Base-by-base conservation (phyloP, 495 filamentous ascomycete species). In the Haplographium delicatum region DNA sequence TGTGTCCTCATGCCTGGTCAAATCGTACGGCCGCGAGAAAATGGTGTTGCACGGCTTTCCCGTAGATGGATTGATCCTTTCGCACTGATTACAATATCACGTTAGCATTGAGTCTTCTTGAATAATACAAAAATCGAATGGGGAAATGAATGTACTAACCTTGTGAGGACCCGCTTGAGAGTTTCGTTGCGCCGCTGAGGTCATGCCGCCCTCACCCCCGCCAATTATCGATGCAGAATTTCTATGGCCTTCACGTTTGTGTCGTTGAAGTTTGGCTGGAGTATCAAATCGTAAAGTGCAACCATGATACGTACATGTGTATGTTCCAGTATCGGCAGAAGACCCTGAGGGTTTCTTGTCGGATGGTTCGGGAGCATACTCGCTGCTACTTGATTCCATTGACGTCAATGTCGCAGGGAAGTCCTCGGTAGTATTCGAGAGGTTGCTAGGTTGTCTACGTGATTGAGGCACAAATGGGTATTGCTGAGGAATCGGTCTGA, bases 21-120 rank as follows among this genome's bases (percentile, higher is more conserved):
- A 79, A 69, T 98, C 93, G 78, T 98, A 98, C 26, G 91, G 91
- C n/a, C 93, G 78, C 1, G 91, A 96, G 72, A 98, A 98, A 49
- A 93, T 74, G 6, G 88, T 91, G 65, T 93, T 95, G 79, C 93
- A 98, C 2, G 91, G 88, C 70, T 96, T 96, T 46, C 87, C 87
- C 4, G 93, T 98, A 54, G 88, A 90, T 1, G 94, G 93, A 69
- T 98, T 98, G 68, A 88, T 88, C 44, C 89, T 84, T 62, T 88
- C 84, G 66, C 93, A 96, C 51, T 55, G 43, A n/a, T 28, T 18
- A 35, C 15, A 11, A 38, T 40, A 3, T 34, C 10, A 45, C n/a
- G 44, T 50, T 45, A 49, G 52, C 18, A 50, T 38, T 33, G 22
- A 20, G 22, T 35, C 44, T 18, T 25, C 3, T 25, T 44, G 8